Conservation (phyloP, 345 rosid genomes). For the Populus nigra region DNA sequence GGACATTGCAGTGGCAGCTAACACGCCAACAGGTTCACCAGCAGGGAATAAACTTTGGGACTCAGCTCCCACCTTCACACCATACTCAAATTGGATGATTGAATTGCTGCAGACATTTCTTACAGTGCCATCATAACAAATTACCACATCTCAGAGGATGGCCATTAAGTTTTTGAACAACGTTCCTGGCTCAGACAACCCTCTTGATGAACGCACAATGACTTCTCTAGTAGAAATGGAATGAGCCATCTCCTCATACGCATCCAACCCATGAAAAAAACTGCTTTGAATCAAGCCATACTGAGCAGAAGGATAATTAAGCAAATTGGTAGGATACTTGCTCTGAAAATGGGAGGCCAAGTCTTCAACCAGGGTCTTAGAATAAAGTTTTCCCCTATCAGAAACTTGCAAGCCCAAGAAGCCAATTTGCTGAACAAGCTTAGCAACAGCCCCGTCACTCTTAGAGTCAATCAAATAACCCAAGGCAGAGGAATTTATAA, state of each 20-base stretch:
- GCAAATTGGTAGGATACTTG: slow-evolving; percentile 46
- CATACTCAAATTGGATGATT: slow-evolving; percentile 79
- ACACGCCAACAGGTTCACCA: slow-evolving; percentile 96
- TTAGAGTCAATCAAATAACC: slow-evolving; percentile 73
- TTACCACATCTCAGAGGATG: slow-evolving; percentile 81
- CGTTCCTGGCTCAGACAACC: slow-evolving; percentile 95
- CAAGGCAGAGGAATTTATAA: slow-evolving; percentile 54
- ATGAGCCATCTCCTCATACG: slow-evolving; percentile 87
- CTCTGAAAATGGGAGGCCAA: slow-evolving; percentile 56
- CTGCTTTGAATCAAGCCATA: slow-evolving; percentile 70
- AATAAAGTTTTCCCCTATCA: slow-evolving; percentile 77
- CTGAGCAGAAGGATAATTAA: slow-evolving; percentile 60
- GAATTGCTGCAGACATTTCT: slow-evolving; percentile 77
- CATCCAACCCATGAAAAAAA: slow-evolving; percentile 84
- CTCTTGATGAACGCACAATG: slow-evolving; percentile 82
- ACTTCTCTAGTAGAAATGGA: slow-evolving; percentile 79
- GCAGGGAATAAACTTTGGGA: slow-evolving; percentile 60
- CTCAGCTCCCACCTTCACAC: slow-evolving; percentile 41
- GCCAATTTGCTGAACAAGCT: slow-evolving; percentile 82
- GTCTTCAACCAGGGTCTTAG: slow-evolving; percentile 72
- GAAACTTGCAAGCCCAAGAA: slow-evolving; percentile 86
- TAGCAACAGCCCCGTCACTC: slow-evolving; percentile 67
- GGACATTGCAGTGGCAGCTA: slow-evolving; percentile 98
- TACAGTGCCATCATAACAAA: slow-evolving; percentile 90
- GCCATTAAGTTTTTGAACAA: slow-evolving; percentile 94